Evolutionary conservation across 2,329 filamentous ascomycete species (phyloP).

Genomic region (Plenodomus lindquistii): DNA sequence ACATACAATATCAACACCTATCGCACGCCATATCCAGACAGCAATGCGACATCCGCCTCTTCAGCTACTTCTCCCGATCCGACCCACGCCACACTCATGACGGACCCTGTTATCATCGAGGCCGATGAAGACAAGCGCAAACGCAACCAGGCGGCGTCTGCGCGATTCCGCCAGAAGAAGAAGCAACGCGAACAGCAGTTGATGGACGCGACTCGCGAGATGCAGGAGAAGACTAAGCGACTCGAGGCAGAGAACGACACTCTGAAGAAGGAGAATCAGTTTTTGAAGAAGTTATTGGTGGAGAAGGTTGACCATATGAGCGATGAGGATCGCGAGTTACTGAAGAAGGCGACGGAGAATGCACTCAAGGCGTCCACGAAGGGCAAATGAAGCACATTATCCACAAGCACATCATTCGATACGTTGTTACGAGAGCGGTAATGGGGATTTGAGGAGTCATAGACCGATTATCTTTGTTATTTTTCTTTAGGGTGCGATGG

Average conservation of each 20-base stretch:
- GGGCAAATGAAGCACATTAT: slow-evolving; percentile 2
- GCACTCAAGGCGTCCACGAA: slow-evolving; percentile 9
- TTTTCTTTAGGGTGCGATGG: not conserved
- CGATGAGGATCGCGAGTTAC: slow-evolving; percentile 35
- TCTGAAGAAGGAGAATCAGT: slow-evolving; percentile 49
- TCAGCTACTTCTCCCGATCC: slow-evolving; percentile 30
- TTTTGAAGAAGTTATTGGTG: slow-evolving; percentile 40
- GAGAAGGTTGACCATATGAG: slow-evolving; percentile 48
- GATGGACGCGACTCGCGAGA: slow-evolving; percentile 60
- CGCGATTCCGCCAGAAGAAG: slow-evolving; percentile 92
- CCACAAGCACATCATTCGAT: not conserved
- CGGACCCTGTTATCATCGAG: slow-evolving; percentile 32
- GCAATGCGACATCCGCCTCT: slow-evolving; percentile 34
- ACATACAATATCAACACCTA: slow-evolving; percentile 30
- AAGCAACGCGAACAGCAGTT: slow-evolving; percentile 90
- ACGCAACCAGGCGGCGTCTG: slow-evolving; percentile 85
- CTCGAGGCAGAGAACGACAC: slow-evolving; percentile 61
- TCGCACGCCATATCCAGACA: slow-evolving; percentile 38
- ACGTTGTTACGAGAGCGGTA: not conserved
- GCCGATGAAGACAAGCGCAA: slow-evolving; percentile 90
- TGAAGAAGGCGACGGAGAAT: slow-evolving; percentile 30
- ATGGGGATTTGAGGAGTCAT: not conserved
- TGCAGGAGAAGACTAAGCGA: slow-evolving; percentile 74
- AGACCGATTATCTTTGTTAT: not conserved
- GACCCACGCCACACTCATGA: slow-evolving; percentile 14